phyloP scores from a whole-genome alignment of 1,139 yeast genomes.

The Sugiyamaella pinicola region DNA sequence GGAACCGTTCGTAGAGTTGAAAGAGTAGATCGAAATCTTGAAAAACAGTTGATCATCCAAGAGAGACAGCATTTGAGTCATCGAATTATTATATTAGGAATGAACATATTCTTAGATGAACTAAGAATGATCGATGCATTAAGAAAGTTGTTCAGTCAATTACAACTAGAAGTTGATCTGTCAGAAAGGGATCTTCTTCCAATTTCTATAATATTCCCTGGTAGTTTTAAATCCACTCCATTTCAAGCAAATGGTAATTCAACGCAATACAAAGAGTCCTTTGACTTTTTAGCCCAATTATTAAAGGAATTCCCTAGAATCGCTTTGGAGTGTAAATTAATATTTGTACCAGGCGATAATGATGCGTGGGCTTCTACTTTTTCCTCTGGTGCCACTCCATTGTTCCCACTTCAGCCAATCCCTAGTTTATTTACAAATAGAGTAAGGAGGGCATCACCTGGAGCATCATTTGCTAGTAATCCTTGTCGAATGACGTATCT shows the following conservation, averaged over 20 bases:
- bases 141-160: constrained; percentile 54
- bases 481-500: constrained; percentile 78
- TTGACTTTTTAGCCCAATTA: constrained; percentile 68
- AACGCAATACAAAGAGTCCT: constrained; percentile 63
- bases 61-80: constrained; percentile 62
- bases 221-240: constrained; percentile 73
- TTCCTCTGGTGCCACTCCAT: constrained; percentile 64
- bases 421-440: constrained; percentile 73
- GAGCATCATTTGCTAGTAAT: constrained; percentile 71
- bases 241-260: constrained; percentile 54
- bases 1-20: constrained; percentile 36
- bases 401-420: constrained; percentile 71
- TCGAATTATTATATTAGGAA: constrained; percentile 68
- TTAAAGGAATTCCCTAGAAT: constrained; percentile 51
- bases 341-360: constrained; percentile 83
- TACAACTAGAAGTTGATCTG: constrained; percentile 50
- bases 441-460: constrained; percentile 63
- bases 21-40: constrained; percentile 62
- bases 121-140: constrained; percentile 60
- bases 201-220: constrained; percentile 60
- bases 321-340: constrained; percentile 49
- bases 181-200: constrained; percentile 51
- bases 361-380: constrained; percentile 90
- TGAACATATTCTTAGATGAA: constrained; percentile 69
- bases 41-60: constrained; percentile 54